These are phyloP conservation scores for Pouteria campechiana DNA, from an alignment of 179 eudicot species.

Conservation along the genomic window DNA sequence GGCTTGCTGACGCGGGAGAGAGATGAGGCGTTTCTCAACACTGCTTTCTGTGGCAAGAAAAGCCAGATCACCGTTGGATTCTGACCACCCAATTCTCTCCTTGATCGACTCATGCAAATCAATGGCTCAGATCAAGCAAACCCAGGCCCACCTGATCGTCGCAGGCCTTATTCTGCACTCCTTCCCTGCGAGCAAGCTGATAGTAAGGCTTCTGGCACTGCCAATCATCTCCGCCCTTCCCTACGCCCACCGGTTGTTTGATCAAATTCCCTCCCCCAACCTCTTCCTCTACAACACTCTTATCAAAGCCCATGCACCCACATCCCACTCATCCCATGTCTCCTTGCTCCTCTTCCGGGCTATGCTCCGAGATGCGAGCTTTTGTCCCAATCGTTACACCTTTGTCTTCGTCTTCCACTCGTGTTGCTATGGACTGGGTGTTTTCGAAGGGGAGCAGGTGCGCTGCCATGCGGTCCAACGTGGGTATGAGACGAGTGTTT, in stretches of 20 bases:
- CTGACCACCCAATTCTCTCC: too few species aligned
- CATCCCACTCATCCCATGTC: conserved; percentile 18
- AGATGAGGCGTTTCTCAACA: too few species aligned
- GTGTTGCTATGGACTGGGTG: conserved; percentile 29
- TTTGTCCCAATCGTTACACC: conserved; percentile 37
- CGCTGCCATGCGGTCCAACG: conserved; percentile 26
- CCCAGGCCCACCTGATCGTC: conserved; percentile 35
- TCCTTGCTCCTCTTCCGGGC: too few species aligned
- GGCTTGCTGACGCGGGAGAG: too few species aligned
- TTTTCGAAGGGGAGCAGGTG: conserved; percentile 33
- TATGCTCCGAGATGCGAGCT: conserved; percentile 17
- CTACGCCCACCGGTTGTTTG: conserved; percentile 24
- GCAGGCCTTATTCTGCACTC: conserved; percentile 42
- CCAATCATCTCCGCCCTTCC: conserved; percentile 18
- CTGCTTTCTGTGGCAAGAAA: too few species aligned
- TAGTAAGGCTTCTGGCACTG: conserved; percentile 39
- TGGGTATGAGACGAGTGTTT: conserved; percentile 48
- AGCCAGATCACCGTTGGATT: too few species aligned
- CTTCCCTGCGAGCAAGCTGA: conserved; percentile 30
- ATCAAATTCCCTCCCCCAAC: conserved; percentile 28
- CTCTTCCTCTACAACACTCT: conserved; percentile 49
- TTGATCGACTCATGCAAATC: too few species aligned
- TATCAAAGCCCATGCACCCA: conserved; percentile 24
- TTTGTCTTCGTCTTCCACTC: conserved; percentile 35
- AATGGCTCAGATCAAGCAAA: conserved; percentile 31